Conservation (phyloP, 257 asterid species). For the Ocimum tenuiflorum region DNA sequence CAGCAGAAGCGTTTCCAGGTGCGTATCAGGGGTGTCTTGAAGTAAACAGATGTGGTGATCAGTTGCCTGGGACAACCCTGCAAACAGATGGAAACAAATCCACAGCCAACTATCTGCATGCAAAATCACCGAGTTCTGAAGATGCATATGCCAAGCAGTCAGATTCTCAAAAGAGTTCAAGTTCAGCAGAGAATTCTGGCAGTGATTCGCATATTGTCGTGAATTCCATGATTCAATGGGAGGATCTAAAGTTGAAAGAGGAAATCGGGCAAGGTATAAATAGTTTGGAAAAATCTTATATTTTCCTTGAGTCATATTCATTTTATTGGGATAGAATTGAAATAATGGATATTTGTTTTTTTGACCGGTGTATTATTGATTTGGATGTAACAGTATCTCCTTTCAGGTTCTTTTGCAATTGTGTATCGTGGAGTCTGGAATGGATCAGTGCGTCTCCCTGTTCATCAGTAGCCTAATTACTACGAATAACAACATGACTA, state of each 20-base stretch:
- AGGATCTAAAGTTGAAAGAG: slow-evolving; percentile 49
- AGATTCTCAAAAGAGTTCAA: slow-evolving; percentile 20
- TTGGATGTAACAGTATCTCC: not conserved
- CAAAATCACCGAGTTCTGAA: slow-evolving; percentile 11
- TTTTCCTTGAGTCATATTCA: not conserved
- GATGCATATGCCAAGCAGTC: slow-evolving; percentile 17
- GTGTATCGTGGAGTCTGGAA: slow-evolving; percentile 74
- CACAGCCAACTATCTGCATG: not conserved
- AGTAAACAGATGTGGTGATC: slow-evolving; percentile 16
- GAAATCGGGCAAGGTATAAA: slow-evolving; percentile 60
- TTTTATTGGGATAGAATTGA: not conserved
- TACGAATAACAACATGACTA: not conserved
- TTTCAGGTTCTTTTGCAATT: slow-evolving; percentile 56
- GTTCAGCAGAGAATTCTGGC: slow-evolving; percentile 18
- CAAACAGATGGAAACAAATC: slow-evolving; percentile 13
- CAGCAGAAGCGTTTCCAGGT: slow-evolving; percentile 9
- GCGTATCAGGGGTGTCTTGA: slow-evolving; percentile 4
- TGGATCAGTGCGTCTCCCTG: slow-evolving; percentile 45
- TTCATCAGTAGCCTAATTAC: slow-evolving; percentile 4
- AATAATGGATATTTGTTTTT: not conserved
- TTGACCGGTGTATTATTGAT: not conserved
- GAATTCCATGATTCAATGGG: slow-evolving; percentile 50
- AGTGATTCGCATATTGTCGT: slow-evolving; percentile 25
- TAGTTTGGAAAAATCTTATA: not conserved
- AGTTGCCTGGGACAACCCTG: slow-evolving; percentile 1